phyloP scores from a whole-genome alignment of 2,329 filamentous ascomycete genomes.

The Sporothrix pallida region DNA sequence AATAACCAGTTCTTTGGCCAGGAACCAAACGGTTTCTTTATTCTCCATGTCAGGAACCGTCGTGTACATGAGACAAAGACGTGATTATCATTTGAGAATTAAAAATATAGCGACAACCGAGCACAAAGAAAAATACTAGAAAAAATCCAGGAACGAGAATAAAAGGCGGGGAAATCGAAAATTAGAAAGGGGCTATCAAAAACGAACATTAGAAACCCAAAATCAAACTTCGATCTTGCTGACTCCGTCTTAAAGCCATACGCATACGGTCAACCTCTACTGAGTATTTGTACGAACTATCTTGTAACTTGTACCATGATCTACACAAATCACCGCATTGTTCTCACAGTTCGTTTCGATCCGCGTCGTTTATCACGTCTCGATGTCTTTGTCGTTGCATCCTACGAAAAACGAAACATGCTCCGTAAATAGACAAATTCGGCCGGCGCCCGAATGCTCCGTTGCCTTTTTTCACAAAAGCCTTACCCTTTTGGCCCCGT shows the following conservation, averaged over 20 bases:
- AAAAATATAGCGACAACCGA: background rate
- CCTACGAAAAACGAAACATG: slow-evolving; percentile 17
- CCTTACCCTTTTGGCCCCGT: background rate
- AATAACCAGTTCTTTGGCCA: background rate
- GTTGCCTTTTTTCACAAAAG: background rate
- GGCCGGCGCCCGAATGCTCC: background rate
- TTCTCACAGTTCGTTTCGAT: slow-evolving; percentile 13
- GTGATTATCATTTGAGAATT: background rate
- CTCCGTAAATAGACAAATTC: slow-evolving; percentile 13
- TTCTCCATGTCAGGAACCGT: slow-evolving; percentile 7
- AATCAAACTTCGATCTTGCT: background rate
- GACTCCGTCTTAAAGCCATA: slow-evolving; percentile 11
- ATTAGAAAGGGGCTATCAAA: no score
- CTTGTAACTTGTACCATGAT: background rate
- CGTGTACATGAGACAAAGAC: background rate
- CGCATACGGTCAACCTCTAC: no score
- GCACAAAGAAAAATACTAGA: background rate
- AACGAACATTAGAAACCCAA: background rate
- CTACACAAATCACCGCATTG: background rate
- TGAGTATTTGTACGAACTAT: no score
- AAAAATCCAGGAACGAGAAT: background rate
- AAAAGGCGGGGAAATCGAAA: background rate
- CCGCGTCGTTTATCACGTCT: background rate
- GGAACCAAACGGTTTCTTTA: slow-evolving; percentile 3
- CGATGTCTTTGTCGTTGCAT: background rate